Base-by-base conservation (phyloP, 306 rosid genomes). In the Cicer bijugum region DNA sequence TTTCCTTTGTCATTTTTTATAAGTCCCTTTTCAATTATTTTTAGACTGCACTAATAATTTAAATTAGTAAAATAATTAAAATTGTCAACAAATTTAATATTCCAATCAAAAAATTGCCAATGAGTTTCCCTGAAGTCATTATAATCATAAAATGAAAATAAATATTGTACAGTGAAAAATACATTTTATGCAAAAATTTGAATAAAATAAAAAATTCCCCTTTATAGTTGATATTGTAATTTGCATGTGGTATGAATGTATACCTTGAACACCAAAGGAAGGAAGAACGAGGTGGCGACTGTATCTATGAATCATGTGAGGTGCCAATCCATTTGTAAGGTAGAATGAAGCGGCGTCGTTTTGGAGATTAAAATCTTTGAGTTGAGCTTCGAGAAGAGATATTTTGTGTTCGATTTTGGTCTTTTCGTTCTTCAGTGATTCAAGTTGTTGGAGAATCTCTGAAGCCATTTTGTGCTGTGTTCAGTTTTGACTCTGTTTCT, bases 211-310 rank as follows among this genome's bases (percentile, higher is more conserved):
- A 23, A 23, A 58, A 6, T 5, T 59, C 6, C 12, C 39, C 63
- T 3, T 57, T 57, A 11, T 20, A 57, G 9, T 53, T 17, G 7
- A 19, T 1, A 23, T 9, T 28, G 40, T 58, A 58, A 58, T 12
- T 12, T 58, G 20, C 12, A 44, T 8, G 48, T 44, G 42, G 40
- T 61, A 48, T 39, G 75, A 76, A 76, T 43, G 39, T 15, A 12
- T 65, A 65, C 71, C 71, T 91, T 88, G 84, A 78, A 94, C 91
- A 1, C 98, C 99, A 23, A 94, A 88, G 7, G 96, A 85, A 69
- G 99, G 99, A 52, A 94, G 96, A 79, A 94, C 51, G 8, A 94
- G 97, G 74, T 94, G 99, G 40, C 99, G 95, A 69, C 99, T 94
- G 86, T 94, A 91, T 79, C 99, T 87, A 85, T 89, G 87, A 59